Conservation (phyloP, 2,329 filamentous ascomycete species). For the Fusarium haematococcum region DNA sequence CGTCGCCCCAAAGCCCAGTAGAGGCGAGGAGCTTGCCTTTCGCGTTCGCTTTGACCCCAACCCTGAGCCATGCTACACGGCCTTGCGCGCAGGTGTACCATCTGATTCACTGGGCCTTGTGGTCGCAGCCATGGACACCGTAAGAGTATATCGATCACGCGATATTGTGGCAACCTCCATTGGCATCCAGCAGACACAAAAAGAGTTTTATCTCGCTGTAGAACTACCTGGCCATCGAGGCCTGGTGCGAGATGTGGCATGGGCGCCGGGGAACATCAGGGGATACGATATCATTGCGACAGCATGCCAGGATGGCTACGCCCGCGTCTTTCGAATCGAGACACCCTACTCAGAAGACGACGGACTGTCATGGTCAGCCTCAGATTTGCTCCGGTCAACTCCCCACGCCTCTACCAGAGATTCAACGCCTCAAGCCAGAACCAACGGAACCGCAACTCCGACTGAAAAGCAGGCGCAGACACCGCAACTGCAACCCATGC, state of each 20-base stretch:
- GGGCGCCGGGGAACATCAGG: slow-evolving; percentile 91
- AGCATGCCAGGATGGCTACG: slow-evolving; percentile 90
- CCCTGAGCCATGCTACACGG: slow-evolving; percentile 80
- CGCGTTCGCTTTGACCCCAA: slow-evolving; percentile 90
- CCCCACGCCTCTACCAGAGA: slow-evolving; percentile 40
- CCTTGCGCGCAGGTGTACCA: slow-evolving; percentile 83
- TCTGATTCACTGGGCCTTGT: slow-evolving; percentile 83
- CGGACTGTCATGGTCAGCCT: slow-evolving; percentile 62
- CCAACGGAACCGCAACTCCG: slow-evolving; percentile 43
- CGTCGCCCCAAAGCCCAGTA: slow-evolving; percentile 75
- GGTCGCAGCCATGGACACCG: slow-evolving; percentile 85
- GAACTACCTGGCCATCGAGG: slow-evolving; percentile 79
- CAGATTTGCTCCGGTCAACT: slow-evolving; percentile 56
- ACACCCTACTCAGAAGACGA: slow-evolving; percentile 64
- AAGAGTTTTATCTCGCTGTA: slow-evolving; percentile 87
- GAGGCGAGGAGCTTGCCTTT: slow-evolving; percentile 90
- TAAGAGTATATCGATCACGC: slow-evolving; percentile 84
- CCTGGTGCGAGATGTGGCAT: slow-evolving; percentile 88
- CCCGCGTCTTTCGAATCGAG: slow-evolving; percentile 87
- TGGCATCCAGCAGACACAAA: slow-evolving; percentile 67
- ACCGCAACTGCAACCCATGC: slow-evolving; percentile 40
- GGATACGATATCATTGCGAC: slow-evolving; percentile 93
- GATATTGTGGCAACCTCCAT: slow-evolving; percentile 65
- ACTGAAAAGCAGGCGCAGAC: slow-evolving; percentile 37
- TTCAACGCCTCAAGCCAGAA: slow-evolving; percentile 46